Percentiles rank a stretch among this genome's conserved stretches.
These are phyloP conservation scores for Aspergillus ellipticus DNA, from an alignment of 495 filamentous ascomycete species.

Conservation along the genomic window DNA sequence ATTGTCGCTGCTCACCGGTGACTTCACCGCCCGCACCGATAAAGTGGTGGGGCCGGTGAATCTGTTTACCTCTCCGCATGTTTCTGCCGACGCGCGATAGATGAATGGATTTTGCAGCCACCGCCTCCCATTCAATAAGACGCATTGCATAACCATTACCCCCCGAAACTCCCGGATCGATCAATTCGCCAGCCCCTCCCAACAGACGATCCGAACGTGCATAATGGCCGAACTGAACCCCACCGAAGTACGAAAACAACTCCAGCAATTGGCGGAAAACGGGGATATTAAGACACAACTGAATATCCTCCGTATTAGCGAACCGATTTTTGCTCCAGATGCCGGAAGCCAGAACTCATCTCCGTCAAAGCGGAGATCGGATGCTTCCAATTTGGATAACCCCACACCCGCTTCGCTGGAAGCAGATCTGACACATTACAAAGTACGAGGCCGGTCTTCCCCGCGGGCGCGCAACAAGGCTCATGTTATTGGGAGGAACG, in stretches of 20 bases:
- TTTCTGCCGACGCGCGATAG: conserved; percentile 14
- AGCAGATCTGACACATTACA: conserved; percentile 85
- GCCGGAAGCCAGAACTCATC: conserved; percentile 24
- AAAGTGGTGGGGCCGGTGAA: conserved; percentile 5
- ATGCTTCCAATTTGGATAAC: conserved; percentile 66
- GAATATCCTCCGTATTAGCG: conserved; percentile 71
- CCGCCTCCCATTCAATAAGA: not conserved
- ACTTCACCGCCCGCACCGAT: conserved; percentile 22
- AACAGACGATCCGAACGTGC: conserved; percentile 12
- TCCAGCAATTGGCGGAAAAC: conserved; percentile 42
- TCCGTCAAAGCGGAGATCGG: conserved; percentile 59
- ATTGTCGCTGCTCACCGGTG: not conserved
- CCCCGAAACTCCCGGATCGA: not conserved
- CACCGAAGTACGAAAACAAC: conserved; percentile 31
- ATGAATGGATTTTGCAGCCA: not conserved
- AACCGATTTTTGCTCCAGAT: conserved; percentile 58
- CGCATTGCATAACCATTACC: not conserved
- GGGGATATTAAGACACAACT: conserved; percentile 50
- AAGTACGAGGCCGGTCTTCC: conserved; percentile 35
- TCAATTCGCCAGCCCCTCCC: not conserved
- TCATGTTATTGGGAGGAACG: not conserved
- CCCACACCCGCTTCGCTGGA: conserved; percentile 73
- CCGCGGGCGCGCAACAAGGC: not conserved
- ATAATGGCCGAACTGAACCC: conserved; percentile 25
- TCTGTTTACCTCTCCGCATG: conserved; percentile 26